Conservation (phyloP, 805 yeast genomes). For the Teunomyces panamensis region DNA sequence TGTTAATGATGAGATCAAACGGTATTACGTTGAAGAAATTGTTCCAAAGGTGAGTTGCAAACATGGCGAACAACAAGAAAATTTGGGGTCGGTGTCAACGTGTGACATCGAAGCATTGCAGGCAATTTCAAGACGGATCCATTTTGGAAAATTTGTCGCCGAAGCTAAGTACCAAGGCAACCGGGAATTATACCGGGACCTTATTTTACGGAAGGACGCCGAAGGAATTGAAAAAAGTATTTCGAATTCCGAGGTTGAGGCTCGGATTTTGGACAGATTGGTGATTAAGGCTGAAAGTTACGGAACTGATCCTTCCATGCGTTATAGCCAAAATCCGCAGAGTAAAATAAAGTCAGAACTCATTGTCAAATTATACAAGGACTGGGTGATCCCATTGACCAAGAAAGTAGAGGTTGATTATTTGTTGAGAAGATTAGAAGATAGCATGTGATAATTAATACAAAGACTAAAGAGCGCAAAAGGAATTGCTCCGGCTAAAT, state of each 20-base stretch:
- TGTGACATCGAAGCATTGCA: conserved; percentile 87
- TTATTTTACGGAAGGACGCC: conserved; percentile 65
- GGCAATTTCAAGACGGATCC: conserved; percentile 86
- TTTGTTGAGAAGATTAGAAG: conserved; percentile 76
- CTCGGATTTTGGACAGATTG: conserved; percentile 73
- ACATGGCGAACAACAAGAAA: conserved; percentile 74
- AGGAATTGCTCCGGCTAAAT: not conserved
- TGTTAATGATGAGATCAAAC: conserved; percentile 67
- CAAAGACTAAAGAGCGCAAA: not conserved
- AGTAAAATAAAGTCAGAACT: conserved; percentile 79
- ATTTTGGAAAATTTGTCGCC: conserved; percentile 96
- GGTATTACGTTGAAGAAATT: conserved; percentile 66
- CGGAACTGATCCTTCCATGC: conserved; percentile 83
- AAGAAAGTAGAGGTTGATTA: conserved; percentile 95
- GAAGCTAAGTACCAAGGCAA: conserved; percentile 85
- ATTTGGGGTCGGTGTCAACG: conserved; percentile 80
- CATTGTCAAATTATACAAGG: conserved; percentile 79
- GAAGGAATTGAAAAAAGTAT: conserved; percentile 76
- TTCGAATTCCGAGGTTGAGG: conserved; percentile 86
- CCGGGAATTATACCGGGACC: conserved; percentile 54
- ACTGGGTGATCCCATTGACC: conserved; percentile 88
- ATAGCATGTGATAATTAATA: conserved; percentile 19
- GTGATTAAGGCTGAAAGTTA: conserved; percentile 79
- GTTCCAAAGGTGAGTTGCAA: conserved; percentile 70
- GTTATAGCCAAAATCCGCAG: conserved; percentile 62